phyloP scores from a whole-genome alignment of 768 basidiomycete species.

The Phlebiopsis flavidoalba region DNA sequence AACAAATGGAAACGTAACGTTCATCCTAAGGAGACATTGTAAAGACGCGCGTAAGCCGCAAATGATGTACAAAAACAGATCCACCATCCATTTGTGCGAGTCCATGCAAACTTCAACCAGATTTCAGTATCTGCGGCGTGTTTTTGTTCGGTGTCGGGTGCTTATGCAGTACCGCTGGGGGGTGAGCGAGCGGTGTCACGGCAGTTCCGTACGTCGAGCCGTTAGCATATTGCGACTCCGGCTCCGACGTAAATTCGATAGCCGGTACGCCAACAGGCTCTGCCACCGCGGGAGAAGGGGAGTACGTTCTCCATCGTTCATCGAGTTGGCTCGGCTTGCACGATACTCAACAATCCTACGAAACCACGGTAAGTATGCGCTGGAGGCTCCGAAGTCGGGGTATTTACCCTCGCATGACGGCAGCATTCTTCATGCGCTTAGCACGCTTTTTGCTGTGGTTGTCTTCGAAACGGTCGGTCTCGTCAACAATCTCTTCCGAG shows the following conservation, averaged over 20 bases:
- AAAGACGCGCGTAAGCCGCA: neutral
- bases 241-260: neutral
- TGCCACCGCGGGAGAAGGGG: conserved; percentile 10
- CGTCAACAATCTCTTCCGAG: conserved; percentile 92
- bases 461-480: conserved; percentile 87
- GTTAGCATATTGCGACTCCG: neutral
- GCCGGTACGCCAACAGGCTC: neutral
- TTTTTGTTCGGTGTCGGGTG: neutral
- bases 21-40: neutral
- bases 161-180: neutral
- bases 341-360: conserved; percentile 24
- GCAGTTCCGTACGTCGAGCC: neutral
- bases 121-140: neutral
- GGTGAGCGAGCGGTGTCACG: neutral
- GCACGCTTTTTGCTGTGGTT: conserved; percentile 78
- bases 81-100: neutral
- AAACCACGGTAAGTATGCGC: neutral
- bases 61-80: neutral
- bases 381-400: neutral
- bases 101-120: neutral
- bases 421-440: conserved; percentile 63
- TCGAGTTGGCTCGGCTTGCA: conserved; percentile 14
- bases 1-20: neutral
- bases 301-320: conserved; percentile 18
- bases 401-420: conserved; percentile 72